Evolutionary conservation across 371 early-diverging fungal genomes (phyloP), one percentile per base, ranked within the genome.

Genomic region (Mortierella sp.): DNA sequence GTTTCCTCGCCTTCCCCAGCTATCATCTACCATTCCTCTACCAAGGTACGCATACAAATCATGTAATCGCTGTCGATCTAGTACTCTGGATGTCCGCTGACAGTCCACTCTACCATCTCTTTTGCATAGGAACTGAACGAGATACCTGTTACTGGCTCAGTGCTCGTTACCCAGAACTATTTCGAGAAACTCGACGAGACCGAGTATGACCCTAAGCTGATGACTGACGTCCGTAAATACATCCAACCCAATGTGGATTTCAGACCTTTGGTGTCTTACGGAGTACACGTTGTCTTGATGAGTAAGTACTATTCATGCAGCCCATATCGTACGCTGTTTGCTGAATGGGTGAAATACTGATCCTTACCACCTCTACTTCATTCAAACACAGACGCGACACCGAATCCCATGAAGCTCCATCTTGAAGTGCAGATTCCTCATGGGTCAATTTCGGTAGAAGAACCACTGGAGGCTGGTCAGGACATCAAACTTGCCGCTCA

Each of bases 11-110:
- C 41, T 0, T 78, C 81, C 0, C 83, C 86, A 16, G 72, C 82
- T 0, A 61, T 86, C 25, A 81, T 86, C 0, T 85, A 83, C 46
- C 80, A 84, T 58, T 80, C 77, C 2, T 65, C 77, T 3, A 69
- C 52, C 45, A 76, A 76, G 61, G 71, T 64, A 55, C 6, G 41
- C 9, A 1, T 6, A 8, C 34, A 14, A 8, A 27, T 45, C 1
- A 16, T 57, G 21, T 31, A 9, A 8, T 47, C 47, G 9, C 7
- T 46, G 19, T 46, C 34, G 28, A 9, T n/a, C n/a, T n/a, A n/a
- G n/a, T n/a, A n/a, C n/a, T 10, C 24, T 58, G 13, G 24, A 40
- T 16, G 1, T n/a, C n/a, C n/a, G n/a, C n/a, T n/a, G n/a, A n/a
- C n/a, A n/a, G n/a, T n/a, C n/a, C n/a, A n/a, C n/a, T n/a, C n/a